Conservation (phyloP, 176 grass and related monocot species). For the Triticum urartu region DNA sequence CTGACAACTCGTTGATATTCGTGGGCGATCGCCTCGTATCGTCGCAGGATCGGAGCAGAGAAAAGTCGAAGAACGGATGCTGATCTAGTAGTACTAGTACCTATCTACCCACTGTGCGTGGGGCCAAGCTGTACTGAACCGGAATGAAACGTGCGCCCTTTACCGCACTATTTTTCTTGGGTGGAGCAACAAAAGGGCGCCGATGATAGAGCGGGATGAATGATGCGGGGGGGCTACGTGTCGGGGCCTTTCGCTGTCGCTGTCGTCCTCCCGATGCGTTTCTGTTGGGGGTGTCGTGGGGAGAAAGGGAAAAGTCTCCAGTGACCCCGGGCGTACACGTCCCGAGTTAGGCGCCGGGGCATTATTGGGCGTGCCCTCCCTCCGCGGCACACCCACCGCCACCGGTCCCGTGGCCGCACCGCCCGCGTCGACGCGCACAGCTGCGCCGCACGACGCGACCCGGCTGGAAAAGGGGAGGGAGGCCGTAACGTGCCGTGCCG, state of each 20-base stretch:
- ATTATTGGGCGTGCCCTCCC: neutral
- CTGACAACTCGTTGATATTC: neutral
- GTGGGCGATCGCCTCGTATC: neutral
- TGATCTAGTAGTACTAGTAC: neutral
- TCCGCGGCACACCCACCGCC: neutral
- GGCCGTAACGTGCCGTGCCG: neutral
- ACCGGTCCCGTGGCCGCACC: neutral
- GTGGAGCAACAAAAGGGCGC: neutral
- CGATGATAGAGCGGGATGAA: neutral
- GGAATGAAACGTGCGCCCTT: neutral
- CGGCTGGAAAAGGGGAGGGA: too few relatives aligned
- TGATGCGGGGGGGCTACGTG: slow-evolving; percentile 25
- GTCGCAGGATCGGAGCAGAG: neutral
- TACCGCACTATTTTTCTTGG: neutral
- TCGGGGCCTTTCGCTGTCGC: neutral
- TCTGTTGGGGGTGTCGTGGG: neutral
- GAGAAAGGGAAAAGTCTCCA: neutral
- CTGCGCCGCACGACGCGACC: neutral
- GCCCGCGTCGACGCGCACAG: neutral
- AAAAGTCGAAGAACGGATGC: neutral
- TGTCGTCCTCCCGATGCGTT: neutral
- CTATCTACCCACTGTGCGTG: neutral
- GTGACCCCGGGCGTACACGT: neutral
- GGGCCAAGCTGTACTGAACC: neutral
- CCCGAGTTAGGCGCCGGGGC: slow-evolving; percentile 1